Evolutionary conservation across 495 filamentous ascomycete species (phyloP), one percentile per base, ranked within the genome.

Genomic region (Monascus purpureus): DNA sequence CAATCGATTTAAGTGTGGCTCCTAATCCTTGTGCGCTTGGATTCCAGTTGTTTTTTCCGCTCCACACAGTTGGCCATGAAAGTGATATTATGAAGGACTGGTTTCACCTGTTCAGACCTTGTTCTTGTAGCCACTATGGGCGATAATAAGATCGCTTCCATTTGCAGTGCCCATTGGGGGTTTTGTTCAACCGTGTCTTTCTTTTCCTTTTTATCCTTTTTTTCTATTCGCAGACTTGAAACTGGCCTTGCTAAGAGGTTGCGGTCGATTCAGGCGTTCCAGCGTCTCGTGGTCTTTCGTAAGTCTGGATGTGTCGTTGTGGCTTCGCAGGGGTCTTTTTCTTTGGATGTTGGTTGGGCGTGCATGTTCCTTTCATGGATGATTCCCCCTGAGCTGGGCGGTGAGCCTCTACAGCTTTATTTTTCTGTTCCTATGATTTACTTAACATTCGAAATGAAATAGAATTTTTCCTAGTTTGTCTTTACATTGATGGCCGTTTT

Each of bases 311-410:
- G 14, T 28, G 20, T 36, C 17, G 18, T 19, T 17, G 39, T 20
- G 13, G 2, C 11, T 9, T 8, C 8, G 6, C 13, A 18, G 25
- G 33, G 27, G 16, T 26, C 27, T 41, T 12, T 30, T 26, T 31
- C 25, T 25, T 24, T 22, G 24, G 28, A 18, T 29, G n/a, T 18
- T 23, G 30, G 30, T 38, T 16, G 29, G n/a, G 17, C 16, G 30
- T 37, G 29, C 46, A 39, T 35, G 37, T 37, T 40, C 27, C 12
- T 44, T 29, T 47, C 35, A 37, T 38, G 46, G 46, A 50, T 57
- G 53, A 54, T 57, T 57, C 48, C 50, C 53, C 48, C 33, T 46
- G 46, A 39, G 33, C 37, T 34, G 33, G 28, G 29, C 35, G 26
- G 33, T 32, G 32, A 23, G 33, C 29, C 36, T 16, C 25, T 18